Base-by-base conservation (phyloP, 2,329 filamentous ascomycete species). In the Dryadomyces sulphureus region DNA sequence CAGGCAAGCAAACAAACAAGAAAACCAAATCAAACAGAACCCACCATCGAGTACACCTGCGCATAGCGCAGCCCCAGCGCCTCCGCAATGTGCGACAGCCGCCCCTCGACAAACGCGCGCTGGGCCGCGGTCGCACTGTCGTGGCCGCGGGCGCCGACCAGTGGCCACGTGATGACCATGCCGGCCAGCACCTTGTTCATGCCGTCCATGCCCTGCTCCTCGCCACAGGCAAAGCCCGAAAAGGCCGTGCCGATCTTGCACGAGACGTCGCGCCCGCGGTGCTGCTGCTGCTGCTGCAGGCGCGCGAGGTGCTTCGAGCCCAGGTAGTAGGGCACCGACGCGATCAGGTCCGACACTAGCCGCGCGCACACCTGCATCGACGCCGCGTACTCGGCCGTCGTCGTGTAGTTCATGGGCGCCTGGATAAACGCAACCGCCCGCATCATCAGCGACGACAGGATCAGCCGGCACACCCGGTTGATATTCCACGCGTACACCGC, bases 101-200 rank as follows among this genome's bases (percentile, higher is more conserved):
- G 62, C 5, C 75, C 75, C 43, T 64, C 62, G 6, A 70, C 61
- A 69, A 73, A 80, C 7, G 63, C 58, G n/a, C 75, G 62, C 59
- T 80, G 76, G 5, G 68, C 64, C 51, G 78, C 75, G 8, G 74
- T 77, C 7, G 69, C 63, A 52, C 73, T 77, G 58, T 80, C 76
- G 54, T 75, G 70, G 17, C 67, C 66, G 45, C 67, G 64, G 32
- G 75, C 59, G 49, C 67, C 70, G 7, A 69, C 67, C 39, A 79
- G 59, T 14, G 75, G 74, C 73, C 75, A 79, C 2, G 71, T 72
- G 16, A 75, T 56, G 48, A 78, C 74, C 53, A 76, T 75, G 0
- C 73, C 75, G 1, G 73, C 71, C 20, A 79, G 58, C 1, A 68
- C 69, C 56, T 77, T 78, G 14, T 65, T 64, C 5, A 60, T 59